These are phyloP conservation scores for Apiospora marii DNA, from an alignment of 2,329 filamentous ascomycete species.

Conservation along the genomic window DNA sequence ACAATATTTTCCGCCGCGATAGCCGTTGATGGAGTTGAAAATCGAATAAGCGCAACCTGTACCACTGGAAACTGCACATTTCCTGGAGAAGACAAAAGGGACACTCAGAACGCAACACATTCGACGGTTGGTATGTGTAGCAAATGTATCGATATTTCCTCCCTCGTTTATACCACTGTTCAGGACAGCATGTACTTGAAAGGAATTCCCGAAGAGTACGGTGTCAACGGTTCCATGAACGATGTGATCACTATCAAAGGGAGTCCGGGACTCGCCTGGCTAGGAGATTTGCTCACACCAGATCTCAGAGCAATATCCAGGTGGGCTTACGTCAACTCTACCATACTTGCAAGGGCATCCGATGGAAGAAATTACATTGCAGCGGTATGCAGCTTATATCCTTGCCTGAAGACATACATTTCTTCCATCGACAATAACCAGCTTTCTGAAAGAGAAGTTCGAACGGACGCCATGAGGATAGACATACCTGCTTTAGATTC, in stretches of 20 bases:
- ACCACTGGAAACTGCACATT: constrained; percentile 12
- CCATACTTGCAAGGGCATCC: background rate
- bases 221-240: background rate
- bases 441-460: background rate
- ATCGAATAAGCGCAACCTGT: background rate
- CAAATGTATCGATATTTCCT: constrained; percentile 9
- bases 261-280: background rate
- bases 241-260: background rate
- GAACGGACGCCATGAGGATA: background rate
- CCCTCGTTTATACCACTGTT: background rate
- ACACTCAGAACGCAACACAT: background rate
- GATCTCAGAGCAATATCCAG: background rate
- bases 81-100: background rate
- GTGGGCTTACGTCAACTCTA: constrained; percentile 13
- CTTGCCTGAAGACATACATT: background rate
- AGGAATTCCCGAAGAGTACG: background rate
- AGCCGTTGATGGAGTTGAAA: background rate
- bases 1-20: background rate
- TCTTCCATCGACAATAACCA: background rate
- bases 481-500: too few relatives aligned
- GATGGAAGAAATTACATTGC: background rate
- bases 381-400: background rate
- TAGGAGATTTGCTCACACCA: background rate
- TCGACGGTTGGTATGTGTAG: constrained; percentile 11
- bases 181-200: background rate